Evolutionary conservation across 768 basidiomycete species (phyloP), one percentile per base, ranked within the genome.

Genomic region (Podaxis carcinomalis): DNA sequence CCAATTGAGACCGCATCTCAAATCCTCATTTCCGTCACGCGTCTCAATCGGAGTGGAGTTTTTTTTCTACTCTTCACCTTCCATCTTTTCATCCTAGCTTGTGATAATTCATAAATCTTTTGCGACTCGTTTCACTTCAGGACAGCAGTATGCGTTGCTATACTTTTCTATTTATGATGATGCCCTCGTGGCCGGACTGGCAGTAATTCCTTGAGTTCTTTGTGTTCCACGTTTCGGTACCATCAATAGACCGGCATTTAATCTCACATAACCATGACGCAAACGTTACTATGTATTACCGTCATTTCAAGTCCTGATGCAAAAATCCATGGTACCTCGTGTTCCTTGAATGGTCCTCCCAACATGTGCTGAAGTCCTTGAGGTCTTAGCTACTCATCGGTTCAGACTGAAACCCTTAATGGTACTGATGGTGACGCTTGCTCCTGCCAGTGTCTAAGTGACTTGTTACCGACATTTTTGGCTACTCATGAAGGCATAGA

Each of bases 11-110:
- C 52, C 16, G 14, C 32, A 37, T 36, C 23, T 36, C n/a, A n/a
- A 37, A 21, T 53, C 36, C 32, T 60, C 59, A 60, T 60, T 39
- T 60, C 59, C 59, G 59, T 49, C 23, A 14, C 35, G 40, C 6
- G 39, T 32, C 51, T 42, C 28, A 46, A 14, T 59, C 39, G 51
- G 35, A 46, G 40, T 52, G 40, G 51, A 53, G 56, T 36, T 23
- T 16, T 57, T 27, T 28, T 27, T 44, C 28, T 25, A 16, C 32
- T 25, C 19, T 46, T 57, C 32, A 19, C 32, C 46, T 57, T 35
- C 54, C 16, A 25, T 13, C 10, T 28, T 42, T 44, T 46, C 35
- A 54, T 23, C n/a, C 37, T 21, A 16, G 35, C 28, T 21, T 19
- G 37, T 16, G n/a, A 35, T 44, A 11, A 9, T 19, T 35, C 42